Evolutionary conservation across 176 grass and related monocot species (phyloP), one percentile per base, ranked within the genome.

Genomic region (Ensete ventricosum): DNA sequence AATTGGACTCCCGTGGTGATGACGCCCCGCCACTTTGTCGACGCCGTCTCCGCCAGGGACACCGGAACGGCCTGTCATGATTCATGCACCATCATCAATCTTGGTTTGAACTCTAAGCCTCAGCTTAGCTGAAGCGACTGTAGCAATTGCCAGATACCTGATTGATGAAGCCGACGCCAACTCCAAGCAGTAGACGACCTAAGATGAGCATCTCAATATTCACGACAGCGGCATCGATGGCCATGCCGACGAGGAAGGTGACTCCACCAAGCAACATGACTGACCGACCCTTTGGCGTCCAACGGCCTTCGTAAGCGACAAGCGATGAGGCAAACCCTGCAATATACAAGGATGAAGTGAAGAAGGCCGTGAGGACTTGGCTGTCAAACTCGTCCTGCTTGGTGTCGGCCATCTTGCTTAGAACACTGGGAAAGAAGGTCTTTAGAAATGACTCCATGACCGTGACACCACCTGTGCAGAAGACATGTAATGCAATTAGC

Each of bases 181-280:
- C 83, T 68, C 92, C 92, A 76, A 96, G 89, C 72, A 92, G 78
- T 76, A 96, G 80, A 53, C 89, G 83, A 0, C 89, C 92, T 6
- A 92, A 4, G 81, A 96, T 88, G 73, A 96, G 92, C 92, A 96
- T 96, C 76, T 83, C 81, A 74, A 92, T 81, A 77, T 92, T 92
- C 5, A 85, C 69, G 8, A 87, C 92, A 2, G 72, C 83, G 50
- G 82, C 87, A 7, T 90, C 90, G 9, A 96, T 11, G 78, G 83
- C 85, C 3, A 83, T 76, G 17, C 92, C 92, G 21, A 83, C 20
- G 73, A 90, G 81, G 85, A 92, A 96, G 72, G 92, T 73, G 3
- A 78, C 83, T 50, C 87, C 89, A 51, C 89, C 92, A 49, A 88
- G 69, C 73, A 88, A 76, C 89, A 96, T 96, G 78, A 90, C 50